A percentile compares a stretch with the other conserved stretches of the same genome.
Conservation (phyloP, 805 yeast species). For the Metschnikowia sp. region DNA sequence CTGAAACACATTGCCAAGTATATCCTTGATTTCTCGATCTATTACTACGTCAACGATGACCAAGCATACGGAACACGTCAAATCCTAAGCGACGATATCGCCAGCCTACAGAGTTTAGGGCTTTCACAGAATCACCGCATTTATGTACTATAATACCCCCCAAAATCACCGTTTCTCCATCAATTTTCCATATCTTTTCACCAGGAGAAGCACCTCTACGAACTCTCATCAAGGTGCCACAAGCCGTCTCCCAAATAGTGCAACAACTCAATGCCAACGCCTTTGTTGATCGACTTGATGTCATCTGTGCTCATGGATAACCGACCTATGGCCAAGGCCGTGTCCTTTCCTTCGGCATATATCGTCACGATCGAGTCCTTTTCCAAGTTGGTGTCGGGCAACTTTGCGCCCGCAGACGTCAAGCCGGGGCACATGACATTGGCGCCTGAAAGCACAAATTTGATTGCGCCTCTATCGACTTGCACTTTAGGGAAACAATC, state of each 20-base stretch:
- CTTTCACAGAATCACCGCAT: conserved; percentile 22
- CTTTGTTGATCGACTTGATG: conserved; percentile 77
- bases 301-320: conserved; percentile 86
- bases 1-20: conserved; percentile 17
- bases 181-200: neutral
- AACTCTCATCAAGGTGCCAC: conserved; percentile 55
- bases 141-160: conserved; percentile 6
- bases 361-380: conserved; percentile 73
- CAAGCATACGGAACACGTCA: conserved; percentile 11
- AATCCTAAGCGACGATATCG: conserved; percentile 28
- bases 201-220: neutral
- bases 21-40: conserved; percentile 24
- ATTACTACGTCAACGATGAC: conserved; percentile 24
- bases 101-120: conserved; percentile 24
- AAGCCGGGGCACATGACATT: conserved; percentile 96
- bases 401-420: conserved; percentile 77
- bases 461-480: conserved; percentile 95
- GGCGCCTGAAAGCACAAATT: conserved; percentile 92
- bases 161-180: neutral
- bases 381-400: conserved; percentile 71
- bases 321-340: conserved; percentile 88
- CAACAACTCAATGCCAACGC: conserved; percentile 81
- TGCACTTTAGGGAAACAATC: conserved; percentile 78
- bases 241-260: conserved; percentile 89
- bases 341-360: conserved; percentile 90